Evolutionary conservation across 345 rosid species (phyloP), one percentile per base, ranked within the genome.

Genomic region (Cochlearia excelsa): DNA sequence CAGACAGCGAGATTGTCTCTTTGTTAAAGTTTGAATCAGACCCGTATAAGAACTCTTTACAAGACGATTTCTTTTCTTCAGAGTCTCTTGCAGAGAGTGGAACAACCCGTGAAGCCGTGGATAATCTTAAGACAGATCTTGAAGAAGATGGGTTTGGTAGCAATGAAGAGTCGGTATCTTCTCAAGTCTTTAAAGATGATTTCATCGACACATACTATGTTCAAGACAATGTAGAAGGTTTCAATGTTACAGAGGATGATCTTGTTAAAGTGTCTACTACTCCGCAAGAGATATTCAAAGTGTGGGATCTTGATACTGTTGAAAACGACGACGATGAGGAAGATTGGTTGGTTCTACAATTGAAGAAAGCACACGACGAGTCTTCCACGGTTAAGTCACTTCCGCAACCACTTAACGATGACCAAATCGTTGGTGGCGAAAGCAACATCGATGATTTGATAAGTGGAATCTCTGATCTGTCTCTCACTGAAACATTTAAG

Each of bases 301-400:
- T 82, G 45, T 84, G 96, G 96, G 94, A 85, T 67, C 68, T 88
- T 61, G 68, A 70, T 59, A 71, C 81, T 57, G 79, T 69, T 4
- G 56, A 58, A 2, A 83, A 79, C 53, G 79, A 69, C 51, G 80
- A 69, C 54, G 93, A 69, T 3, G 90, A 77, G 71, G 85, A 79
- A 57, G 84, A 66, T 61, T 88, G 77, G 70, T 60, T 87, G 58
- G 46, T 52, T 42, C 64, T 71, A 42, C 89, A 77, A 63, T 57
- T 81, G 61, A 75, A 76, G 57, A 74, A 78, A 56, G 85, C 84
- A 8, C 60, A 82, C 5, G 47, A 66, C n/a, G 82, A 55, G 16
- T 54, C 69, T 62, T 68, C 59, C 43, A 43, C 8, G 3, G 55
- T 56, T 0, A 68, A 47, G 16, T 23, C 60, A 8, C 59, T 38